A percentile compares a stretch with the other conserved stretches of the same genome.
These are phyloP conservation scores for Aspergillus proliferans DNA, from an alignment of 2,329 filamentous ascomycete species.

Conservation along the genomic window DNA sequence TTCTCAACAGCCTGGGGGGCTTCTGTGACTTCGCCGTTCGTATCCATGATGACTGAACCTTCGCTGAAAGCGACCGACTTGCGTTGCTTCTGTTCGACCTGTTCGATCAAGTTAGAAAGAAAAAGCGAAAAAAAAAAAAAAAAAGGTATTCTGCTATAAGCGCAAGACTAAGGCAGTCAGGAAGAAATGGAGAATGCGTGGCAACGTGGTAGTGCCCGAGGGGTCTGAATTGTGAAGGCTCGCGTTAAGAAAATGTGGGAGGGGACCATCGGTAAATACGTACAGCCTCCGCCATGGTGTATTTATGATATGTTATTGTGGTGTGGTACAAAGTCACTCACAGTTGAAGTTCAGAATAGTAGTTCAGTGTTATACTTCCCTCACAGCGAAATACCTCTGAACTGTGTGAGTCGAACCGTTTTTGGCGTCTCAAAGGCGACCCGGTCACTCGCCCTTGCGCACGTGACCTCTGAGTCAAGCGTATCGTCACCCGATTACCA, in stretches of 20 bases:
- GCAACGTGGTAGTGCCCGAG: constrained; percentile 18
- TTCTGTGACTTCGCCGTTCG: constrained; percentile 77
- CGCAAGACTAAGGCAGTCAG: constrained; percentile 1
- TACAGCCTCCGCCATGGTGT: constrained; percentile 40
- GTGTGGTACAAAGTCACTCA: not conserved
- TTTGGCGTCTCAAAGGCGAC: not conserved
- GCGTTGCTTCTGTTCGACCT: constrained; percentile 58
- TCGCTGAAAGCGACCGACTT: constrained; percentile 94
- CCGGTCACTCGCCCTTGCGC: not conserved
- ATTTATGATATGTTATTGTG: not conserved
- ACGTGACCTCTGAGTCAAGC: constrained; percentile 15
- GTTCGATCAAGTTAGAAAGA: constrained; percentile 26
- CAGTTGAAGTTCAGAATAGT: too few species aligned
- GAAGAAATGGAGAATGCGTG: constrained; percentile 3
- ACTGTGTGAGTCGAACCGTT: not conserved
- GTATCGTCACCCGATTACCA: constrained; percentile 4
- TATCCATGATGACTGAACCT: constrained; percentile 79
- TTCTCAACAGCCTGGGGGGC: constrained; percentile 66
- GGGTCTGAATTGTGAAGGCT: constrained; percentile 25
- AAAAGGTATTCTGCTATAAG: constrained; percentile 1
- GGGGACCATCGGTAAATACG: constrained; percentile 33
- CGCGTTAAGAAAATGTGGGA: constrained; percentile 34
- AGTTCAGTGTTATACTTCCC: too few species aligned
- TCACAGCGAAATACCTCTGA: not conserved
- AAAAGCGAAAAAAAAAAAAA: constrained; percentile 7